phyloP scores from a whole-genome alignment of 208 protist genomes.

The Trypanosoma platydactyli region DNA sequence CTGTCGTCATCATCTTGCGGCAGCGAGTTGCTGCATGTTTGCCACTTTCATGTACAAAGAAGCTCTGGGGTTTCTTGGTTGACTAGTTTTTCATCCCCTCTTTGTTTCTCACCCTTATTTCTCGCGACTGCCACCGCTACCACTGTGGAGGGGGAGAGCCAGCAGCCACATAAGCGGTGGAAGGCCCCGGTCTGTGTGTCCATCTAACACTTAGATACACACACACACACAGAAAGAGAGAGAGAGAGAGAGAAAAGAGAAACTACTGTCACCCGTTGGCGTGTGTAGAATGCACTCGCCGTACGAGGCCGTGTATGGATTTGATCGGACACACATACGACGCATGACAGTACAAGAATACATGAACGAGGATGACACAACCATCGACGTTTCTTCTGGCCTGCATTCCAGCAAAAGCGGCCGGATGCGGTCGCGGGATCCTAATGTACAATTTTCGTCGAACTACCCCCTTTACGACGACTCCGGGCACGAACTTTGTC shows the following conservation, averaged over 20 bases:
- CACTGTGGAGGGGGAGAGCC: no score
- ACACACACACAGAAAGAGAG: no score
- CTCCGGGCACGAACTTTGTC: slow-evolving; percentile 73
- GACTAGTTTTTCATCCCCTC: no score
- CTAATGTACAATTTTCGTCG: slow-evolving; percentile 63
- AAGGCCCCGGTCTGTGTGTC: no score
- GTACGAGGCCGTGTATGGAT: slow-evolving; percentile 63
- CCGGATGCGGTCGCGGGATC: slow-evolving; percentile 56
- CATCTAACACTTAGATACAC: no score
- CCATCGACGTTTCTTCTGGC: not conserved
- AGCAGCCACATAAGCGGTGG: no score
- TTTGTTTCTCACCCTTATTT: no score
- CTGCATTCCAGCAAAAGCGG: not conserved
- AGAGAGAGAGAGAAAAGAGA: not conserved
- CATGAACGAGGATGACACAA: slow-evolving; percentile 38
- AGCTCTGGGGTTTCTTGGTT: no score
- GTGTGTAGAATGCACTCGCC: slow-evolving; percentile 51
- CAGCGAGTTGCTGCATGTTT: no score
- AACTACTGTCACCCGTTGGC: not conserved
- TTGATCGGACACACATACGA: slow-evolving; percentile 70
- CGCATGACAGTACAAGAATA: slow-evolving; percentile 74
- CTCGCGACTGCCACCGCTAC: no score
- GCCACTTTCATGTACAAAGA: no score
- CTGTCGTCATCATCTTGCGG: no score
- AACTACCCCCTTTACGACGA: slow-evolving; percentile 77